These are phyloP conservation scores for Ogataea thermomethanolica DNA, from an alignment of 805 yeast genomes.

Conservation along the genomic window DNA sequence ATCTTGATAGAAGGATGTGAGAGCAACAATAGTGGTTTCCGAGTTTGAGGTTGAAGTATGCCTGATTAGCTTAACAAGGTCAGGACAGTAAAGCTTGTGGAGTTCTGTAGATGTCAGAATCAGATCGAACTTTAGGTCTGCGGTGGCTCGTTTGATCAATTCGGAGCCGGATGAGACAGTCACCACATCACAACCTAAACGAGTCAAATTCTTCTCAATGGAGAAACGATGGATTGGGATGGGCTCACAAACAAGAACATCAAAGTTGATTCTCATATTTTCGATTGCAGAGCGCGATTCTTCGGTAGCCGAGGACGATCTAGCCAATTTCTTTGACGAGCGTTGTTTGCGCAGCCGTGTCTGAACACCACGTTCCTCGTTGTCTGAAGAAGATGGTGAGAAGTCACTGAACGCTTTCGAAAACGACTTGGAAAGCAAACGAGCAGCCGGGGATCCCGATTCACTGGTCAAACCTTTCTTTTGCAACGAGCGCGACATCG, in stretches of 20 bases:
- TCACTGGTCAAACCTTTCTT: slow-evolving; percentile 10
- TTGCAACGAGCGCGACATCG: slow-evolving; percentile 13
- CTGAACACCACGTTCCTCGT: slow-evolving; percentile 57
- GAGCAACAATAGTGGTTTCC: slow-evolving; percentile 70
- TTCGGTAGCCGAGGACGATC: slow-evolving; percentile 24
- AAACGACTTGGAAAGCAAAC: slow-evolving; percentile 24
- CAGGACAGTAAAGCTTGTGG: slow-evolving; percentile 65
- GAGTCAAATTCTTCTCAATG: slow-evolving; percentile 58
- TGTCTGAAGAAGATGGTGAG: slow-evolving; percentile 64
- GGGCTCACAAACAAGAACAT: slow-evolving; percentile 80
- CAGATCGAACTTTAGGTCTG: slow-evolving; percentile 78
- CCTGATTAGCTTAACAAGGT: slow-evolving; percentile 71
- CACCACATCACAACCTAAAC: slow-evolving; percentile 76
- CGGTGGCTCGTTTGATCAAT: slow-evolving; percentile 73
- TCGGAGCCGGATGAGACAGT: slow-evolving; percentile 79
- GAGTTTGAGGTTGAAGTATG: slow-evolving; percentile 77
- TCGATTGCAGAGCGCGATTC: slow-evolving; percentile 18
- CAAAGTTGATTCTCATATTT: slow-evolving; percentile 37
- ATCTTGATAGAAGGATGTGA: slow-evolving; percentile 69
- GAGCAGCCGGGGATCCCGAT: slow-evolving; percentile 24
- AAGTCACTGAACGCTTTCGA: slow-evolving; percentile 28
- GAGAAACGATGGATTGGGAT: slow-evolving; percentile 77
- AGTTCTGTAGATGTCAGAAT: slow-evolving; percentile 73
- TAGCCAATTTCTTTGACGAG: slow-evolving; percentile 38
- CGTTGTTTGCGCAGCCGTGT: slow-evolving; percentile 52